These are phyloP conservation scores for Thermoascus crustaceus DNA, from an alignment of 2,329 filamentous ascomycete genomes.

Conservation along the genomic window DNA sequence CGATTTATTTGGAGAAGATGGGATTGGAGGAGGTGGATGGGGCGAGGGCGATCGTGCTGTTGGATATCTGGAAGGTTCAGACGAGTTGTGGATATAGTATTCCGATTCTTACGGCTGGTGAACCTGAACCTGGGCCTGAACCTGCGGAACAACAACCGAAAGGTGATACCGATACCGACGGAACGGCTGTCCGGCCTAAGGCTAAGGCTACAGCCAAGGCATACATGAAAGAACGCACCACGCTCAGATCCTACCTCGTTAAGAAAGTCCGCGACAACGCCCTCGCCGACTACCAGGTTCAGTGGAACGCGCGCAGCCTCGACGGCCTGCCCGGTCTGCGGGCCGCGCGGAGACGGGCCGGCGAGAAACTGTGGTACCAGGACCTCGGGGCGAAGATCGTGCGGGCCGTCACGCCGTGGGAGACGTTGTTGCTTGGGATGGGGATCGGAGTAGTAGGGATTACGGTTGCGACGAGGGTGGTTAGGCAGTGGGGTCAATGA, in stretches of 20 bases:
- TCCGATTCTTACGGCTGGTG: slow-evolving; percentile 29
- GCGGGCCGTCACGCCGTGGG: too few relatives aligned
- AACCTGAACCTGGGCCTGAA: too few relatives aligned
- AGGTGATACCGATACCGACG: too few relatives aligned
- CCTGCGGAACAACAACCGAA: too few relatives aligned
- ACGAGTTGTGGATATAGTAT: slow-evolving; percentile 61
- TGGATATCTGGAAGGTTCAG: slow-evolving; percentile 57
- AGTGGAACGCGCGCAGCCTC: slow-evolving; percentile 49
- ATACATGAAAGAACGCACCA: too few relatives aligned
- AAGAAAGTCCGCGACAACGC: slow-evolving; percentile 45
- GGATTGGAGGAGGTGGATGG: slow-evolving; percentile 38
- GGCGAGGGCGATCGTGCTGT: slow-evolving; percentile 52
- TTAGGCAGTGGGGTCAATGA: too few relatives aligned
- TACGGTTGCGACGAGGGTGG: too few relatives aligned
- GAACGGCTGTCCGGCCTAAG: too few relatives aligned
- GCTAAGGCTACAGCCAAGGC: too few relatives aligned
- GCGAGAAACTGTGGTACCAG: not conserved
- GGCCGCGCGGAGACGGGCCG: slow-evolving; percentile 36
- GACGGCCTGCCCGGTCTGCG: slow-evolving; percentile 53
- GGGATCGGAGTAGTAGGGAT: too few relatives aligned
- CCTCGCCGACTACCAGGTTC: slow-evolving; percentile 41
- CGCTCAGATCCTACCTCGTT: slow-evolving; percentile 31
- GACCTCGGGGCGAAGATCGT: not conserved
- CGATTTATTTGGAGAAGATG: slow-evolving; percentile 38
- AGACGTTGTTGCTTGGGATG: too few relatives aligned